Percentiles rank a stretch among this genome's conserved stretches.
phyloP scores from a whole-genome alignment of 208 protist genomes.

The Crithidia mellificae region DNA sequence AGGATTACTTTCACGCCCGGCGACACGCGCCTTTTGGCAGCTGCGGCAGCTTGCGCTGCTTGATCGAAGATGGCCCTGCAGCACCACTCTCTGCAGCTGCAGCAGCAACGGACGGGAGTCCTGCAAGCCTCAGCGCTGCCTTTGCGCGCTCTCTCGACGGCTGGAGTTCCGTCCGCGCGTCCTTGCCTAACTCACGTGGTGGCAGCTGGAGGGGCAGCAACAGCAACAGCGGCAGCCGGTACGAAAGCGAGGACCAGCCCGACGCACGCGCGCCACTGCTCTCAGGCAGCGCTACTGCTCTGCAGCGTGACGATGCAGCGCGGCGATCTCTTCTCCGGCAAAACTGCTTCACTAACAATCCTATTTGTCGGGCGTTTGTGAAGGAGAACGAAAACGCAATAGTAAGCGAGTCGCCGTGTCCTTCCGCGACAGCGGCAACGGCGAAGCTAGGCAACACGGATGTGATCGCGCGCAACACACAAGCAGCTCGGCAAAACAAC shows the following conservation, averaged over 20 bases:
- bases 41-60: constrained; percentile 13
- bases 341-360: not conserved
- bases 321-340: not conserved
- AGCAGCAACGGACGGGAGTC: not conserved
- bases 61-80: not conserved
- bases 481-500: not conserved
- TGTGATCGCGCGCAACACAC: not conserved
- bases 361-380: not conserved
- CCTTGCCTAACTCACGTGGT: constrained; percentile 8
- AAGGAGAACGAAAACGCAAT: not conserved
- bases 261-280: not conserved
- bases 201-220: too few species aligned
- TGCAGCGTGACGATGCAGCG: not conserved
- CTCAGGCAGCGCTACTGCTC: not conserved
- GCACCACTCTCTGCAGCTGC: not conserved
- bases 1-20: not conserved
- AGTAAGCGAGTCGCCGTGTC: not conserved
- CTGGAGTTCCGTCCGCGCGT: not conserved
- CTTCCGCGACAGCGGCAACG: not conserved
- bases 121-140: not conserved
- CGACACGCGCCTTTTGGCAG: constrained; percentile 24
- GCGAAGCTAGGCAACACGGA: not conserved
- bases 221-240: not conserved
- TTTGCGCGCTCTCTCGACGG: not conserved
- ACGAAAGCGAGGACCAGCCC: not conserved